A percentile compares a stretch with the other conserved stretches of the same genome.
These are phyloP conservation scores for Corniculantispora saksenae DNA, from an alignment of 2,329 filamentous ascomycete genomes.

Conservation along the genomic window DNA sequence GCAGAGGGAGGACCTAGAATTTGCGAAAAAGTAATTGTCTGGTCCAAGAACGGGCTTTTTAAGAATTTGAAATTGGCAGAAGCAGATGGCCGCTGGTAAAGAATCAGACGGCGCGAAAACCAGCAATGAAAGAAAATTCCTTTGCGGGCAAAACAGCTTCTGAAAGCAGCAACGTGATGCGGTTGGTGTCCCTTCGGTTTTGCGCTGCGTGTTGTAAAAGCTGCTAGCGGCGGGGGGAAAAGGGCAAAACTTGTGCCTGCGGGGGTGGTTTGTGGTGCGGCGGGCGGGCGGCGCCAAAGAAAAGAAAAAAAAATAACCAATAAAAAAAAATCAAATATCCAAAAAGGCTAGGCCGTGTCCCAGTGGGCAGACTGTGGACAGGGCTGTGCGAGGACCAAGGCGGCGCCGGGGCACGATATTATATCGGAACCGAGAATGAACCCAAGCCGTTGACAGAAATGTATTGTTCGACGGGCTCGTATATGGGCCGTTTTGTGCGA, in stretches of 20 bases:
- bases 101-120: neutral
- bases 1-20: too few relatives aligned
- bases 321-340: neutral
- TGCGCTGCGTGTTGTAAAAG: neutral
- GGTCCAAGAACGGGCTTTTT: neutral
- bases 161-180: conserved; percentile 17
- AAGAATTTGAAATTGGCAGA: neutral
- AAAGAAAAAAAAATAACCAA: neutral
- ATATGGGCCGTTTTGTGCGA: neutral
- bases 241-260: neutral
- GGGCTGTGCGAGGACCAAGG: conserved; percentile 15
- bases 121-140: conserved; percentile 16
- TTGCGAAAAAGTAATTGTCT: neutral
- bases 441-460: neutral
- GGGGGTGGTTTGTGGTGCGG: neutral
- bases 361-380: conserved; percentile 8
- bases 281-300: neutral
- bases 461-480: conserved; percentile 4
- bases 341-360: neutral
- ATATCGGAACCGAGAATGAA: conserved; percentile 18
- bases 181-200: neutral
- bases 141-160: conserved; percentile 2
- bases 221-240: neutral
- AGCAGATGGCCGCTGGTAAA: neutral
- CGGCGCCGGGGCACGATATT: conserved; percentile 22